These are phyloP conservation scores for Barnettozyma sucrosica DNA, from an alignment of 805 yeast species.

Conservation along the genomic window DNA sequence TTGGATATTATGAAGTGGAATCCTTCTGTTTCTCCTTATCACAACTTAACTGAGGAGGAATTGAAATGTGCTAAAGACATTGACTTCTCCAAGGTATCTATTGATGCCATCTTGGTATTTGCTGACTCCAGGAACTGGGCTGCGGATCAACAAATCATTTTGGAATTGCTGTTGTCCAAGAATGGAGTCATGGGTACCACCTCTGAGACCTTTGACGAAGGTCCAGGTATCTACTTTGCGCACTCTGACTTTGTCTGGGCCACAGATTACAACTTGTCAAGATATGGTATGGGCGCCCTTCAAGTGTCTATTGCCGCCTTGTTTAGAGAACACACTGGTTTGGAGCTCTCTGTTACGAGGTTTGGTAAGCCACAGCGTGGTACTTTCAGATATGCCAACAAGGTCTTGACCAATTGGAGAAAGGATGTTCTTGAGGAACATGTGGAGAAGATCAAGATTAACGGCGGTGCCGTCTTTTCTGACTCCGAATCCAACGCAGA, in stretches of 20 bases:
- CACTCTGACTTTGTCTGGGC: constrained; percentile 95
- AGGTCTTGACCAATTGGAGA: constrained; percentile 73
- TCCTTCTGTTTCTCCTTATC: constrained; percentile 82
- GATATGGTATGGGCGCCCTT: constrained; percentile 94
- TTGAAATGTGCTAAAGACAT: constrained; percentile 41
- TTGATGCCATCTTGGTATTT: constrained; percentile 82
- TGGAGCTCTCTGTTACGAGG: constrained; percentile 69
- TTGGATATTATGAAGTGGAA: constrained; percentile 80
- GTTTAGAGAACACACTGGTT: constrained; percentile 79
- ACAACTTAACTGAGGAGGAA: constrained; percentile 71
- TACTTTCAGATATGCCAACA: constrained; percentile 78
- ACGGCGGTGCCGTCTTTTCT: constrained; percentile 28
- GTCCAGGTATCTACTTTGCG: constrained; percentile 81
- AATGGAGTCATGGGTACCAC: constrained; percentile 83
- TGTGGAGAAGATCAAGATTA: constrained; percentile 44
- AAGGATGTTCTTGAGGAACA: constrained; percentile 71
- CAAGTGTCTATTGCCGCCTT: constrained; percentile 84
- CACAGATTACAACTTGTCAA: constrained; percentile 70
- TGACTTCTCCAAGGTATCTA: constrained; percentile 61
- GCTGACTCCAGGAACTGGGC: constrained; percentile 94
- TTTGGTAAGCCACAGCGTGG: constrained; percentile 90
- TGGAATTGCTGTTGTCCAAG: constrained; percentile 71
- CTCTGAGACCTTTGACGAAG: constrained; percentile 63
- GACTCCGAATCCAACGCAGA: constrained; percentile 25
- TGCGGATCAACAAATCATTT: constrained; percentile 83